Percentiles rank a stretch among this genome's conserved stretches.
phyloP scores from a whole-genome alignment of 1,139 yeast species.

The Scheffersomyces cryptocercus region DNA sequence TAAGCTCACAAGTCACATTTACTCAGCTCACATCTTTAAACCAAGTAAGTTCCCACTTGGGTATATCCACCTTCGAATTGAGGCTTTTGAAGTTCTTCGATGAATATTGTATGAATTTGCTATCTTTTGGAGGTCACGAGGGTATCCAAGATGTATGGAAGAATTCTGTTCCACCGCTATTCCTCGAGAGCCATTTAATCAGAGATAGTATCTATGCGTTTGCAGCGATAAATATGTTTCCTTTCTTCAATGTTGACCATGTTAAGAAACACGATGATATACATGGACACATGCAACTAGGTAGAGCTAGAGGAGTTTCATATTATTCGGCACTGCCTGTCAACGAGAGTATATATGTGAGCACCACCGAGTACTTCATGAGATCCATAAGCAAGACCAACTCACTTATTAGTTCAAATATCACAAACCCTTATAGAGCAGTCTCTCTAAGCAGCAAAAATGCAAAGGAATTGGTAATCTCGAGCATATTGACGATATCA shows the following conservation, averaged over 20 bases:
- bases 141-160: slow-evolving; percentile 28
- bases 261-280: slow-evolving; percentile 5
- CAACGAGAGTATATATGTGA: not conserved
- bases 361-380: slow-evolving; percentile 26
- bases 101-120: slow-evolving; percentile 24
- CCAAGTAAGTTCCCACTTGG: slow-evolving; percentile 17
- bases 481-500: slow-evolving; percentile 26
- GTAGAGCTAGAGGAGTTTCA: not conserved
- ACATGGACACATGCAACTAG: not conserved
- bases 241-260: slow-evolving; percentile 13
- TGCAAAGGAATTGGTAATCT: slow-evolving; percentile 24
- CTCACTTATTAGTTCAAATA: not conserved
- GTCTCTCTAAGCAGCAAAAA: slow-evolving; percentile 4
- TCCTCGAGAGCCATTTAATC: slow-evolving; percentile 21
- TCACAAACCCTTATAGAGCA: slow-evolving; percentile 2
- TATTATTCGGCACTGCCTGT: not conserved
- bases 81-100: slow-evolving; percentile 32
- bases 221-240: slow-evolving; percentile 22
- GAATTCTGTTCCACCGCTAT: slow-evolving; percentile 25
- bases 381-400: slow-evolving; percentile 11
- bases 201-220: slow-evolving; percentile 24
- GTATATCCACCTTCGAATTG: slow-evolving; percentile 30
- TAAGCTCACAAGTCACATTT: not conserved
- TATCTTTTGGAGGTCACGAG: slow-evolving; percentile 22
- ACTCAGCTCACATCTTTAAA: not conserved